A percentile compares a stretch with the other conserved stretches of the same genome.
These are phyloP conservation scores for Trametes elegans DNA, from an alignment of 768 basidiomycete genomes.

Conservation along the genomic window DNA sequence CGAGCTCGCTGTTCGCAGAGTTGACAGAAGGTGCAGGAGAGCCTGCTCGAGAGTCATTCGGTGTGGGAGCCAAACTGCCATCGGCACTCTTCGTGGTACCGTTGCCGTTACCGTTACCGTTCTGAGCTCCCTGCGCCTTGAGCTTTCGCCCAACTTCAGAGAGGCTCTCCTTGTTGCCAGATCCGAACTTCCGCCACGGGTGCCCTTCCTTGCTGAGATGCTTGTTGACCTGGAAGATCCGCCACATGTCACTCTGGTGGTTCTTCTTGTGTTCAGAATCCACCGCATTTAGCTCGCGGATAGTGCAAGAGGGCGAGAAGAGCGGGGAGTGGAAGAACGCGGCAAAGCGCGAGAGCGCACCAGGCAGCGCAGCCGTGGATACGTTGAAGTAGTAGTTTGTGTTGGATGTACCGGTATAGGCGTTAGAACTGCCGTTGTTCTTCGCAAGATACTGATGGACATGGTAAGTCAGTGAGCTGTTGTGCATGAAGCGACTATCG, in stretches of 20 bases:
- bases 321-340: conserved; percentile 93
- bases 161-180: conserved; percentile 76
- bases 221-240: conserved; percentile 95
- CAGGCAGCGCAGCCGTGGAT: conserved; percentile 56
- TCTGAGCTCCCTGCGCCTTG: conserved; percentile 45
- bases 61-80: conserved; percentile 29
- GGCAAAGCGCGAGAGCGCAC: conserved; percentile 75
- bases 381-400: conserved; percentile 88
- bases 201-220: conserved; percentile 76
- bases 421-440: conserved; percentile 87
- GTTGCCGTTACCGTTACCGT: conserved; percentile 26
- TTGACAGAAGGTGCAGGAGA: conserved; percentile 59
- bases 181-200: conserved; percentile 90
- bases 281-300: conserved; percentile 91
- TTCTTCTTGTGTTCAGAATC: conserved; percentile 98
- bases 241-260: conserved; percentile 84
- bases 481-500: not conserved
- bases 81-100: conserved; percentile 28
- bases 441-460: conserved; percentile 64
- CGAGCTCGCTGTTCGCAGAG: conserved; percentile 53
- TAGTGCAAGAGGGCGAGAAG: conserved; percentile 81
- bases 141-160: conserved; percentile 57
- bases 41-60: conserved; percentile 50
- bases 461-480: not conserved
- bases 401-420: conserved; percentile 87